Base-by-base conservation (phyloP, 2,329 filamentous ascomycete species). In the Hypoxylon sp. region DNA sequence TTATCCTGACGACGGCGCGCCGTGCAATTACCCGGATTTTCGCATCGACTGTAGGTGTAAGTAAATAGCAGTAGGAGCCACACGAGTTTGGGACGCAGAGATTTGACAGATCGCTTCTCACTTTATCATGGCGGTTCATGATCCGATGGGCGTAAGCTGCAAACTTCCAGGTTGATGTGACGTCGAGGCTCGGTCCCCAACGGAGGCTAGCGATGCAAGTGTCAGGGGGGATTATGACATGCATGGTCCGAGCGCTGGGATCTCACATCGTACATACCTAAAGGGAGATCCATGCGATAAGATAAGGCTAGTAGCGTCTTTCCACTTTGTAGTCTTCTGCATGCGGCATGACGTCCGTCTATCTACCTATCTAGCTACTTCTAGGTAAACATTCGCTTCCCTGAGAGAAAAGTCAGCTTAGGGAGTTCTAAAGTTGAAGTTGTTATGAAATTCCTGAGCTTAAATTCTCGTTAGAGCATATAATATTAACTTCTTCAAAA, bases 201-300 rank as follows among this genome's bases (percentile, higher is more conserved):
- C 31, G 21, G 7, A 27, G 17, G 46, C 27, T 48, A 24, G 44
- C 32, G 32, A 31, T 32, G 57, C 51, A 27, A 53, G 19, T 31
- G 35, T 37, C 47, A 51, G 57, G 53, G 58, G 60, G 62, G 51
- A 31, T 65, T 57, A 65, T 65, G 65, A 57, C 54, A 39, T 63
- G 44, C 50, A 67, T 69, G 67, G 67, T 47, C 67, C 60, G 60
- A 69, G 67, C 67, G 59, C 52, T 35, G 10, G 3, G 29, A n/a
- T 46, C 15, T 52, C 15, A 13, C 24, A 29, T 19, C 4, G 19
- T 35, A 35, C 4, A 8, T 35, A 35, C 19, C 8, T 15, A 31
- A 44, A 4, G 39, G 31, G n/a, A 24, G 24, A 24, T 32, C 15
- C 27, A 2, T 11, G 15, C 35, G 60, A 63, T 64, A 64, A 64